Conservation (phyloP, 2,329 filamentous ascomycete species). For the Aplosporella prunicola region DNA sequence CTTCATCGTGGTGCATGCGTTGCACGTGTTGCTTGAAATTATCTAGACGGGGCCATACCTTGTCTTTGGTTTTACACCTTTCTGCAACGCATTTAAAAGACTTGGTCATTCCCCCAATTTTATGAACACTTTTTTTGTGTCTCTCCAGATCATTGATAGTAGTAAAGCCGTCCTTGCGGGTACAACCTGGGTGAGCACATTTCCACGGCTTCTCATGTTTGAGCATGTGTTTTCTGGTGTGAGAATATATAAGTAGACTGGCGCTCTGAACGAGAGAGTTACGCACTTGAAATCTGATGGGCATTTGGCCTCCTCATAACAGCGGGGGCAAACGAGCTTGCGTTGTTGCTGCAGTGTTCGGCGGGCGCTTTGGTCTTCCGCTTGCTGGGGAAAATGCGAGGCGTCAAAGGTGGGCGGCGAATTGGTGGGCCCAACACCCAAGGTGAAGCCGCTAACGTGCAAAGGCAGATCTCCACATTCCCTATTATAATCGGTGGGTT, state of each 20-base stretch:
- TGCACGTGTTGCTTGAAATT: slow-evolving; percentile 77
- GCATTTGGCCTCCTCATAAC: slow-evolving; percentile 22
- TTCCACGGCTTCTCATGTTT: slow-evolving; percentile 59
- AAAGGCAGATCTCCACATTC: slow-evolving; percentile 4
- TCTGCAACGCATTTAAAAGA: slow-evolving; percentile 51
- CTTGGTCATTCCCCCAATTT: slow-evolving; percentile 32
- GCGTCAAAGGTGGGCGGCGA: neutral
- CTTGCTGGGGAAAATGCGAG: neutral
- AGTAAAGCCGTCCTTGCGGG: slow-evolving; percentile 57
- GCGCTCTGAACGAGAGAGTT: neutral
- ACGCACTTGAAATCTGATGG: slow-evolving; percentile 30
- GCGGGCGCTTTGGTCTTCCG: neutral
- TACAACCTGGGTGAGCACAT: slow-evolving; percentile 52
- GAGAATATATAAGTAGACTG: neutral
- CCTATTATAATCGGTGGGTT: slow-evolving; percentile 14
- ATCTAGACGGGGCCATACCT: slow-evolving; percentile 71
- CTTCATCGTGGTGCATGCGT: slow-evolving; percentile 51
- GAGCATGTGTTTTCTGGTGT: slow-evolving; percentile 59
- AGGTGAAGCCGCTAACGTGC: slow-evolving; percentile 6
- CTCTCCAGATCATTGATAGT: slow-evolving; percentile 74
- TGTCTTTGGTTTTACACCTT: slow-evolving; percentile 50
- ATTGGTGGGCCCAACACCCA: neutral
- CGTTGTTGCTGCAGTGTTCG: neutral
- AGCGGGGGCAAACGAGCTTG: slow-evolving; percentile 15
- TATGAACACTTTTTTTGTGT: slow-evolving; percentile 66